Evolutionary conservation across 2,329 filamentous ascomycete species (phyloP).

Genomic region (Penicillium vulpinum): DNA sequence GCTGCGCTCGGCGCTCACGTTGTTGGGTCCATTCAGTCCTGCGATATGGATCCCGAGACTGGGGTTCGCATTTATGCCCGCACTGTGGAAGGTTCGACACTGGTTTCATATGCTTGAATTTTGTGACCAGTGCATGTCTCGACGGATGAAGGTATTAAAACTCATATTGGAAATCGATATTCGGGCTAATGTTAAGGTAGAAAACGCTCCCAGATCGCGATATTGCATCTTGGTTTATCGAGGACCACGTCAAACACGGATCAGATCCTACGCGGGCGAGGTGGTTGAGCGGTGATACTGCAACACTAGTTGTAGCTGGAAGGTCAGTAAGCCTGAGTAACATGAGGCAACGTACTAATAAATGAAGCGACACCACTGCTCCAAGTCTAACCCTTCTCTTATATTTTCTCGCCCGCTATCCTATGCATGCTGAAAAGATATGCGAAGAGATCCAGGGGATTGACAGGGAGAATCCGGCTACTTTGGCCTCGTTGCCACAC

Average conservation of each 20-base stretch:
- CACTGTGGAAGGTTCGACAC: slow-evolving; percentile 6
- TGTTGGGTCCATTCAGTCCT: slow-evolving; percentile 18
- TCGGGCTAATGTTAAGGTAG: neutral
- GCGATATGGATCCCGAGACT: slow-evolving; percentile 25
- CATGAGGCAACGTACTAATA: neutral
- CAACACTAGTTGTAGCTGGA: slow-evolving; percentile 5
- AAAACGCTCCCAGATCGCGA: neutral
- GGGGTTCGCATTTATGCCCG: slow-evolving; percentile 17
- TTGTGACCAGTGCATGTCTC: slow-evolving; percentile 39
- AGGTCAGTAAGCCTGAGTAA: neutral
- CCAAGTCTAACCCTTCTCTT: slow-evolving; percentile 9
- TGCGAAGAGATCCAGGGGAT: neutral
- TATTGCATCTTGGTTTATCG: slow-evolving; percentile 14
- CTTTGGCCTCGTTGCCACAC: neutral
- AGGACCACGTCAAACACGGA: slow-evolving; percentile 3
- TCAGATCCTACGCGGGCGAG: neutral
- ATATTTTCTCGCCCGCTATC: slow-evolving; percentile 13
- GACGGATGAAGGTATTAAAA: slow-evolving; percentile 6
- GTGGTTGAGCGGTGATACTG: slow-evolving; percentile 7
- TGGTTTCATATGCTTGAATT: slow-evolving; percentile 14
- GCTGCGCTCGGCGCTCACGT: slow-evolving; percentile 15
- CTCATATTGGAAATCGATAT: accelerated
- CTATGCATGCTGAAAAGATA: neutral
- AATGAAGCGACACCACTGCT: slow-evolving; percentile 9
- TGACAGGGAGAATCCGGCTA: neutral